Conservation (phyloP, 352 stramenopile genomes). For the Globisporangium takayamanum region DNA sequence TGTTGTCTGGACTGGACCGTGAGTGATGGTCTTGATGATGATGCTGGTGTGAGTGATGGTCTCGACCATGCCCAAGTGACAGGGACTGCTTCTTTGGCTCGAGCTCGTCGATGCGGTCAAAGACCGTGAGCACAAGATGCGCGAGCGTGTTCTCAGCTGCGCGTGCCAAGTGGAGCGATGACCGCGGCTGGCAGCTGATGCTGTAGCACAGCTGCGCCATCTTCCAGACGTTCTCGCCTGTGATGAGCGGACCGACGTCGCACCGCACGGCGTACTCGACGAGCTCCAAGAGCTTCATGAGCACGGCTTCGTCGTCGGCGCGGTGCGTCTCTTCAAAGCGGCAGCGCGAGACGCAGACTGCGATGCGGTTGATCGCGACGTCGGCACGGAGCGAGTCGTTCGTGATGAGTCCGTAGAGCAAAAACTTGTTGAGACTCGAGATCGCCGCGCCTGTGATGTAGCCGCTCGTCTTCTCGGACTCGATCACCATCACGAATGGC, state of each 20-base stretch:
- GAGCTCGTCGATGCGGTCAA: conserved; percentile 86
- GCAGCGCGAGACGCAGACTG: conserved; percentile 89
- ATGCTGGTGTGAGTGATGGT: background rate
- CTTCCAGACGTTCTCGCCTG: conserved; percentile 90
- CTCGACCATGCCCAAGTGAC: background rate
- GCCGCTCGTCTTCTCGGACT: conserved; percentile 92
- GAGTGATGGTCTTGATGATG: background rate
- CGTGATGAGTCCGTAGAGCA: conserved; percentile 96
- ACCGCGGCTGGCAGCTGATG: conserved; percentile 88
- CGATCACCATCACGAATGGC: conserved; percentile 96
- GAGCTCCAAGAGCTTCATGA: conserved; percentile 96
- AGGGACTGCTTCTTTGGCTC: conserved; percentile 21
- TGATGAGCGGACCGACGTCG: conserved; percentile 87
- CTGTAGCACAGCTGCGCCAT: conserved; percentile 96
- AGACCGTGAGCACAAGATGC: conserved; percentile 96
- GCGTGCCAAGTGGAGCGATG: conserved; percentile 88
- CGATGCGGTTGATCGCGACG: conserved; percentile 93
- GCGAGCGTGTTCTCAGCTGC: conserved; percentile 95
- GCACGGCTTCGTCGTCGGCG: conserved; percentile 88
- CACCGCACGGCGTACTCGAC: conserved; percentile 93
- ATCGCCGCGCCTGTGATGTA: conserved; percentile 96
- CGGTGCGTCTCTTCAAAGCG: conserved; percentile 95
- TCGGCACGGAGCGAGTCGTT: conserved; percentile 80
- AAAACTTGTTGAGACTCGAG: conserved; percentile 97
- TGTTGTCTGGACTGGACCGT: background rate